Evolutionary conservation across 2,329 filamentous ascomycete species (phyloP).

Genomic region (Pseudogymnoascus sp.): DNA sequence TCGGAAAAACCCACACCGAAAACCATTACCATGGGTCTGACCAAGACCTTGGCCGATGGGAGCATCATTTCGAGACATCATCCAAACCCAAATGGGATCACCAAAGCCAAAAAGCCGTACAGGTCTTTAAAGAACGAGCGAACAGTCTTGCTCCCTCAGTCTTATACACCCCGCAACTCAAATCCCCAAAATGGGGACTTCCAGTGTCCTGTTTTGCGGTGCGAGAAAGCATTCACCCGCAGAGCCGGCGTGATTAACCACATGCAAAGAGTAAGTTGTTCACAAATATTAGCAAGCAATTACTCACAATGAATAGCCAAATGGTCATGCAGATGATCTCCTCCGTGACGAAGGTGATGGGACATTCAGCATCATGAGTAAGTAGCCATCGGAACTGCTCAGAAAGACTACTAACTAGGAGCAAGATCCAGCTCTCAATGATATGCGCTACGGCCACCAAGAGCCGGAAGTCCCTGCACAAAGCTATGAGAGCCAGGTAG

Average conservation of each 20-base stretch:
- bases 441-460: background rate
- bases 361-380: background rate
- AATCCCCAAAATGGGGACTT: too few species aligned
- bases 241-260: background rate
- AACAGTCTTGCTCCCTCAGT: too few species aligned
- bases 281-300: background rate
- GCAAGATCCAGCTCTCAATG: background rate
- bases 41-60: background rate
- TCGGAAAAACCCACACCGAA: too few species aligned
- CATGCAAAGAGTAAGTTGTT: background rate
- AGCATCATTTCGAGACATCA: background rate
- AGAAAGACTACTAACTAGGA: background rate
- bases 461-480: too few species aligned
- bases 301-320: background rate
- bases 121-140: background rate
- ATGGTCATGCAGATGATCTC: too few species aligned
- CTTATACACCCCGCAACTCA: too few species aligned
- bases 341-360: background rate
- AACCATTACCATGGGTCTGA: background rate
- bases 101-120: background rate
- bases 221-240: too few species aligned
- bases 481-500: too few species aligned
- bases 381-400: background rate
- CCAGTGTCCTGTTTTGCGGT: too few species aligned
- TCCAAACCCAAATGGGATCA: background rate